Percentiles rank a stretch among this genome's conserved stretches.
Evolutionary conservation across 805 yeast genomes (phyloP).

Genomic region (Suhomyces faveliae): DNA sequence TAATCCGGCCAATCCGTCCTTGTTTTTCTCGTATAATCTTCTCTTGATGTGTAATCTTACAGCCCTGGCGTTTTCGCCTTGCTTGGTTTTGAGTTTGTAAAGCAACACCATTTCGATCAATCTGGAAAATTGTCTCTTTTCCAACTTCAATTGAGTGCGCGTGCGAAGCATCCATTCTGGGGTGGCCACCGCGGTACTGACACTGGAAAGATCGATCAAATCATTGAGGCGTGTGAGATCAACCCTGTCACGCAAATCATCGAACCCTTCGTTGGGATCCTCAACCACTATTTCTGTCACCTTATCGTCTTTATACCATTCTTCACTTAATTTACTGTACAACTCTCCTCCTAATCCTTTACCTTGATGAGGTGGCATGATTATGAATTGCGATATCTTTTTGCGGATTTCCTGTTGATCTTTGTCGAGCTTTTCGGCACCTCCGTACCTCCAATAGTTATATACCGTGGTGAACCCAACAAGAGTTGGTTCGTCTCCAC

Average conservation of each 20-base stretch:
- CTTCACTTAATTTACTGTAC: slow-evolving; percentile 53
- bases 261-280: slow-evolving; percentile 92
- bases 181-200: slow-evolving; percentile 16
- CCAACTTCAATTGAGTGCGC: slow-evolving; percentile 54
- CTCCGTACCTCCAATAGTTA: slow-evolving; percentile 74
- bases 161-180: slow-evolving; percentile 41
- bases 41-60: slow-evolving; percentile 65
- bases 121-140: slow-evolving; percentile 74
- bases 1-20: slow-evolving; percentile 68
- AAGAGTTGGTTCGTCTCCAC: slow-evolving; percentile 39
- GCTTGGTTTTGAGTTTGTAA: slow-evolving; percentile 30
- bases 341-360: slow-evolving; percentile 67
- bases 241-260: slow-evolving; percentile 80
- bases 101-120: slow-evolving; percentile 72
- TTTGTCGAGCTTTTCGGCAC: slow-evolving; percentile 50
- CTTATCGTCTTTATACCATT: slow-evolving; percentile 52
- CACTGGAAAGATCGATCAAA: slow-evolving; percentile 18
- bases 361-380: slow-evolving; percentile 82
- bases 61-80: slow-evolving; percentile 29
- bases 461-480: slow-evolving; percentile 84
- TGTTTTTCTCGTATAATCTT: slow-evolving; percentile 75
- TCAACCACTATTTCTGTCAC: slow-evolving; percentile 82
- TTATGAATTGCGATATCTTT: slow-evolving; percentile 83
- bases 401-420: slow-evolving; percentile 46
- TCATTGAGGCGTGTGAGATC: slow-evolving; percentile 51